Evolutionary conservation across 768 basidiomycete genomes (phyloP), one percentile per base, ranked within the genome.

Genomic region (Dacryopinax spathularia): DNA sequence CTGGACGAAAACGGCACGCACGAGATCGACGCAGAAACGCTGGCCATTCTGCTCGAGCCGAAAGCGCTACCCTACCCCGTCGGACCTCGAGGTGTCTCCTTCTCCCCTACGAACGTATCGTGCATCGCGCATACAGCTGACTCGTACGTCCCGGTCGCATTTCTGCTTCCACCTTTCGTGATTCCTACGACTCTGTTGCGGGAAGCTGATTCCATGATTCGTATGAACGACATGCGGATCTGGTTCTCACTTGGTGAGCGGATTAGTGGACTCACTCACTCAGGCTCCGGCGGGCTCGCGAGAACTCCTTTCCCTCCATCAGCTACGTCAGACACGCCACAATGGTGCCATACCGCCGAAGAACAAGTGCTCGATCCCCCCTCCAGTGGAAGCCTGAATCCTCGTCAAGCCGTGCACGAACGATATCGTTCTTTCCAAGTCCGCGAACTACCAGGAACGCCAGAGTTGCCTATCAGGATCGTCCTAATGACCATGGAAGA

Each of bases 151-250:
- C 70, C 77, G 27, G 83, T 81, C 1, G 70, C 74, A 2, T 83
- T 80, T 70, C 74, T 88, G 1, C 69, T 82, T 1, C 87, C 87
- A 16, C 87, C 87, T 1, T 83, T 88, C 65, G 74, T 84, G 5
- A 66, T 81, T 33, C 80, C 80, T 10, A 65, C 72, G 1, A 61
- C 70, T 20, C 69, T 67, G 33, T 66, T 70, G 48, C 72, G 68
- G 72, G 73, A 73, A 15, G 71, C 33, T 37, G 61, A 25, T 20
- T 15, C 5, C 22, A 34, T 18, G 37, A 71, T 48, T 66, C 71
- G 36, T 18, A 33, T 44, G 27, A 63, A 63, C n/a, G 62, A 56
- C n/a, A 60, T 63, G 12, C 66, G 69, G 33, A 64, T 68, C 12
- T 76, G 75, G 76, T 33, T 63, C 15, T 39, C 65, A 1, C 68